phyloP scores from a whole-genome alignment of 2,329 filamentous ascomycete species.

The Tolypocladium ophioglossoides region DNA sequence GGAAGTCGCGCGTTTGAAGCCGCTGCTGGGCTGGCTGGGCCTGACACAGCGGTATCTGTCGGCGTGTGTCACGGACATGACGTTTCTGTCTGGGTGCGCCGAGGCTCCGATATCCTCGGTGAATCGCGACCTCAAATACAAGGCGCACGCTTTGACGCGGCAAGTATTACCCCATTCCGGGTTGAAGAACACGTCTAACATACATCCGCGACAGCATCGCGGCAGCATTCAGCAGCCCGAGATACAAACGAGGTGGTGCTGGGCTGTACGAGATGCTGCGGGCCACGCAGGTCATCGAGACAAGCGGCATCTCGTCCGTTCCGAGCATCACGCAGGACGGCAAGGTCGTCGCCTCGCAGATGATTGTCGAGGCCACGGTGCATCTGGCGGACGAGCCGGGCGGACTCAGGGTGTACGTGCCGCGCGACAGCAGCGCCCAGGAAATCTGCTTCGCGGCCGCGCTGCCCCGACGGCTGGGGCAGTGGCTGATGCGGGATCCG shows the following conservation, averaged over 20 bases:
- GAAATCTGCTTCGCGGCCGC: constrained; percentile 15
- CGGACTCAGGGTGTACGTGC: constrained; percentile 20
- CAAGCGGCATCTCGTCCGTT: constrained; percentile 17
- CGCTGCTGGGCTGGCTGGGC: constrained; percentile 22
- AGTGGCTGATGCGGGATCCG: constrained; percentile 24
- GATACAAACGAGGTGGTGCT: neutral
- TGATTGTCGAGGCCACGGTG: constrained; percentile 10
- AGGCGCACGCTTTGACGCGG: constrained; percentile 21
- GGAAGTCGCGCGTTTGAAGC: constrained; percentile 16
- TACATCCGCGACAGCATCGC: constrained; percentile 8
- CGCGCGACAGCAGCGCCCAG: constrained; percentile 14
- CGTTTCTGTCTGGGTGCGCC: constrained; percentile 11
- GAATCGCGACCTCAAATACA: constrained; percentile 15
- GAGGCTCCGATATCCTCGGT: constrained; percentile 10
- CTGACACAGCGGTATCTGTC: constrained; percentile 23
- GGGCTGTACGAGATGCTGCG: constrained; percentile 7
- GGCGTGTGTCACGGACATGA: constrained; percentile 19
- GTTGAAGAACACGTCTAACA: too few relatives aligned
- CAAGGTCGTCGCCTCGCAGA: constrained; percentile 4
- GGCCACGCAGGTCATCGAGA: constrained; percentile 15
- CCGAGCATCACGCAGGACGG: constrained; percentile 18
- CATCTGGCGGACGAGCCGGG: constrained; percentile 17
- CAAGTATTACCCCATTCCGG: constrained; percentile 6
- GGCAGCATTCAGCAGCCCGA: constrained; percentile 11
- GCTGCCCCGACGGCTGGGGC: constrained; percentile 16